phyloP scores from a whole-genome alignment of 805 yeast species.

The Lipomyces mesembrius region DNA sequence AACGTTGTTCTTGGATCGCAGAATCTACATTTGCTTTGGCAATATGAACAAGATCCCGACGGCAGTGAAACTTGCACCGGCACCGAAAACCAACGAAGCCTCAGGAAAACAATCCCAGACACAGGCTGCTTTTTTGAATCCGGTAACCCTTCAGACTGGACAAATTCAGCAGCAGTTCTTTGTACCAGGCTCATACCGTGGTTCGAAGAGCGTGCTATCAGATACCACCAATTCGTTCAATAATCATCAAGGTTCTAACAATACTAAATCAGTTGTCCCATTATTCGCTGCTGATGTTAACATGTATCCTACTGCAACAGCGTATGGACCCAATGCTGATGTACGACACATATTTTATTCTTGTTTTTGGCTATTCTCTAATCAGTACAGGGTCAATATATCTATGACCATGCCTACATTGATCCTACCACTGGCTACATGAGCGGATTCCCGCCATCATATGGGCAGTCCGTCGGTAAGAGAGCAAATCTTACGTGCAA shows the following conservation, averaged over 20 bases:
- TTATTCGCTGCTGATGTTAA: neutral
- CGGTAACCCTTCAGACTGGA: neutral
- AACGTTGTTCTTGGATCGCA: constrained; percentile 27
- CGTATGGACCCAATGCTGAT: neutral
- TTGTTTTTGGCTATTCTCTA: neutral
- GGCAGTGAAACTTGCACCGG: constrained; percentile 34
- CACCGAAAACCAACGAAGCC: constrained; percentile 22
- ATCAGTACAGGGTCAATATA: neutral
- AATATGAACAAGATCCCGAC: constrained; percentile 29
- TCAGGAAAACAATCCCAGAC: constrained; percentile 4
- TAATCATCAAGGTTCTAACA: neutral
- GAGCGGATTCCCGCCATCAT: neutral
- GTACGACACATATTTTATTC: neutral
- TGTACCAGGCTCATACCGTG: constrained; percentile 1
- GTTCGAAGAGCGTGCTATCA: constrained; percentile 2
- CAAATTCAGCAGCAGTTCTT: constrained; percentile 6
- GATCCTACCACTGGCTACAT: constrained; percentile 4
- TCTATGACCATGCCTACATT: neutral
- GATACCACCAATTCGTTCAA: constrained; percentile 6
- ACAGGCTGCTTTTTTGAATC: neutral
- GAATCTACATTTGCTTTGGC: constrained; percentile 34
- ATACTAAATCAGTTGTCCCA: neutral
- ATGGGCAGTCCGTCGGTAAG: neutral
- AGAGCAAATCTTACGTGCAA: neutral
- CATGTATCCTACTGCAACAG: constrained; percentile 2